These are phyloP conservation scores for Prunus davidiana DNA, from an alignment of 306 rosid species.

Conservation along the genomic window DNA sequence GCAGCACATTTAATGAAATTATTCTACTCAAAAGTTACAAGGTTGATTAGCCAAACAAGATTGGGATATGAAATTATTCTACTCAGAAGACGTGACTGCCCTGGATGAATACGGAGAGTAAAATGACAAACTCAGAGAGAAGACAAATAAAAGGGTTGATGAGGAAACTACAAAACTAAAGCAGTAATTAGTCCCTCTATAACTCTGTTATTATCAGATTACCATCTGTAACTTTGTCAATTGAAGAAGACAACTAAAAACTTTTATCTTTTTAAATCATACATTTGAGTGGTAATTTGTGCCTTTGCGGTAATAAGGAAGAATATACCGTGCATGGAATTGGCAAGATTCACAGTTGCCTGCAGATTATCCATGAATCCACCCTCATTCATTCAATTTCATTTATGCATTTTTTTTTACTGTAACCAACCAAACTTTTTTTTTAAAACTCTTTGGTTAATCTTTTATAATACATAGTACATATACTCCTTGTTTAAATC, in stretches of 20 bases:
- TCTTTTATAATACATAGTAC: neutral
- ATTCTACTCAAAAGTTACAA: neutral
- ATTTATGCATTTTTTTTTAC: neutral
- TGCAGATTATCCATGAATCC: too few relatives aligned
- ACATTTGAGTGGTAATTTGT: too few relatives aligned
- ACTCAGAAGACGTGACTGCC: neutral
- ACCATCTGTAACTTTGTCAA: neutral
- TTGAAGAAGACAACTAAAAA: neutral
- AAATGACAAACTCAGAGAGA: neutral
- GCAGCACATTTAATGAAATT: conserved; percentile 2
- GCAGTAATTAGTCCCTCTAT: neutral
- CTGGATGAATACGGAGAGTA: neutral
- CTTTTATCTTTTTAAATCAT: neutral
- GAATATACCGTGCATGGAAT: neutral
- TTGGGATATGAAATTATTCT: neutral
- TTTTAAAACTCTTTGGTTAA: neutral
- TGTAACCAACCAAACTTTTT: neutral
- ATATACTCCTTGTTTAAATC: neutral
- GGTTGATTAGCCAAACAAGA: conserved; percentile 1
- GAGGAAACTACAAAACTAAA: neutral
- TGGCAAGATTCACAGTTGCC: too few relatives aligned
- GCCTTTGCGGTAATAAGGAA: neutral
- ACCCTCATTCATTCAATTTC: too few relatives aligned
- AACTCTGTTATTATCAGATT: neutral
- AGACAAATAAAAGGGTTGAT: neutral